Conservation (phyloP, 805 yeast genomes). For the Kodamaea neixiangensis region DNA sequence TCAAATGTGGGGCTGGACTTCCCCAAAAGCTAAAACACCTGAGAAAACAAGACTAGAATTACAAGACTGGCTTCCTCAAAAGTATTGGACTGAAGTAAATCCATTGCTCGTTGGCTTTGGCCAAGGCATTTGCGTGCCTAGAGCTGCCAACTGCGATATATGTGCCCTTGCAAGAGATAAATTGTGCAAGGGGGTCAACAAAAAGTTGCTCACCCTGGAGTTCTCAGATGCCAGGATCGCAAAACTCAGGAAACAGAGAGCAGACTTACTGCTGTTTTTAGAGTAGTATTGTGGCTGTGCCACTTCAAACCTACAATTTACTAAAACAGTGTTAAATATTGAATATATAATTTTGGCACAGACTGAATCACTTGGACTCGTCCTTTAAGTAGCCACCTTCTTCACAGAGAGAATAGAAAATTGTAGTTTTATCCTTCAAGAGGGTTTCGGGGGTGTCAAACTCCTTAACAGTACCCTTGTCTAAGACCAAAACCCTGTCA, state of each 20-base stretch:
- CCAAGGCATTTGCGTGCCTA: constrained; percentile 79
- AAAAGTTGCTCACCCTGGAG: constrained; percentile 33
- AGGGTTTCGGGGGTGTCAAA: constrained; percentile 67
- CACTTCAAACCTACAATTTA: background rate
- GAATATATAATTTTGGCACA: background rate
- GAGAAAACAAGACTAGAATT: constrained; percentile 71
- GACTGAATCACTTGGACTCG: background rate
- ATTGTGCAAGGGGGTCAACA: constrained; percentile 61
- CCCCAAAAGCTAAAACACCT: constrained; percentile 55
- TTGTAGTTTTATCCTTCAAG: constrained; percentile 42
- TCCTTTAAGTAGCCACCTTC: constrained; percentile 36
- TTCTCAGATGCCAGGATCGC: constrained; percentile 27
- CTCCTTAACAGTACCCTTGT: constrained; percentile 72
- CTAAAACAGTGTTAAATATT: background rate
- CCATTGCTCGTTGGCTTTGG: constrained; percentile 93
- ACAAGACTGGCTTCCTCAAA: constrained; percentile 72
- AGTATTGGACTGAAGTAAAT: constrained; percentile 81
- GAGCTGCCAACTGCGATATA: constrained; percentile 67
- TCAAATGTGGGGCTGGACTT: constrained; percentile 79
- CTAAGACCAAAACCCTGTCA: constrained; percentile 75
- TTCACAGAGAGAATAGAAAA: constrained; percentile 56
- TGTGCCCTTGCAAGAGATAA: constrained; percentile 57
- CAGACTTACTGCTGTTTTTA: constrained; percentile 19
- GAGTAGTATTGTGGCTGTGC: no score
- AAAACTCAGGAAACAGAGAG: constrained; percentile 35